These are phyloP conservation scores for Exophiala oligosperma DNA, from an alignment of 2,329 filamentous ascomycete species.

Conservation along the genomic window DNA sequence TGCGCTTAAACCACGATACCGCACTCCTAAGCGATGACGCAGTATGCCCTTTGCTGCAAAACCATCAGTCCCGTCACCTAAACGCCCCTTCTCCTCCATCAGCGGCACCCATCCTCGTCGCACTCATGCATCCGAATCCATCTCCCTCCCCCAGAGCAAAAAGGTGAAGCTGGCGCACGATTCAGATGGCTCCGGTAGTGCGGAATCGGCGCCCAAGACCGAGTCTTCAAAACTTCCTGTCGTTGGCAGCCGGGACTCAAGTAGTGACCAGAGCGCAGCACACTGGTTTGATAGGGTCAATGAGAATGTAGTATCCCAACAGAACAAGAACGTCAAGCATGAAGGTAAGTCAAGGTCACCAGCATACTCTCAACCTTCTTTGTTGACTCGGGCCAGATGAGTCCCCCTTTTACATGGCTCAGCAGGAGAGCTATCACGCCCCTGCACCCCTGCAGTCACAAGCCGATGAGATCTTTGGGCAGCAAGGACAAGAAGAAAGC, in stretches of 20 bases:
- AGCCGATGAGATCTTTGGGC: slow-evolving; percentile 28
- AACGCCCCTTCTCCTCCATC: slow-evolving; percentile 14
- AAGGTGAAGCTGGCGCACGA: slow-evolving; percentile 18
- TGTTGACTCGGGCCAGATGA: slow-evolving; percentile 32
- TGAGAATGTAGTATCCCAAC: slow-evolving; percentile 17
- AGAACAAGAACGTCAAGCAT: slow-evolving; percentile 3
- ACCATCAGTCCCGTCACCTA: slow-evolving; percentile 16
- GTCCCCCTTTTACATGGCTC: slow-evolving; percentile 37
- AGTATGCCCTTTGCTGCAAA: slow-evolving; percentile 13
- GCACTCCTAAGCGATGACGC: slow-evolving; percentile 17
- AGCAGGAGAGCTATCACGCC: slow-evolving; percentile 23
- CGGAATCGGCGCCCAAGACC: neutral
- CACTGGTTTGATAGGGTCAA: slow-evolving; percentile 29
- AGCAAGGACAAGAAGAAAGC: slow-evolving; percentile 45
- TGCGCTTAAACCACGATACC: neutral
- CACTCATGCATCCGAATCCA: slow-evolving; percentile 16
- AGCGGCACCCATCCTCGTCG: slow-evolving; percentile 13
- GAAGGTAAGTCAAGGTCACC: slow-evolving; percentile 4
- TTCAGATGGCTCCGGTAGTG: slow-evolving; percentile 1
- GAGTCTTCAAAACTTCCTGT: slow-evolving; percentile 2
- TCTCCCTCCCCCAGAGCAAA: slow-evolving; percentile 19
- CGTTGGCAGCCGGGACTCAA: slow-evolving; percentile 17
- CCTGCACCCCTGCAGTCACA: slow-evolving; percentile 20
- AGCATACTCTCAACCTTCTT: neutral
- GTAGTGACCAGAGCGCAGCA: slow-evolving; percentile 26